Evolutionary conservation across 345 rosid species (phyloP), one percentile per base, ranked within the genome.

Genomic region (Dovyalis caffra): DNA sequence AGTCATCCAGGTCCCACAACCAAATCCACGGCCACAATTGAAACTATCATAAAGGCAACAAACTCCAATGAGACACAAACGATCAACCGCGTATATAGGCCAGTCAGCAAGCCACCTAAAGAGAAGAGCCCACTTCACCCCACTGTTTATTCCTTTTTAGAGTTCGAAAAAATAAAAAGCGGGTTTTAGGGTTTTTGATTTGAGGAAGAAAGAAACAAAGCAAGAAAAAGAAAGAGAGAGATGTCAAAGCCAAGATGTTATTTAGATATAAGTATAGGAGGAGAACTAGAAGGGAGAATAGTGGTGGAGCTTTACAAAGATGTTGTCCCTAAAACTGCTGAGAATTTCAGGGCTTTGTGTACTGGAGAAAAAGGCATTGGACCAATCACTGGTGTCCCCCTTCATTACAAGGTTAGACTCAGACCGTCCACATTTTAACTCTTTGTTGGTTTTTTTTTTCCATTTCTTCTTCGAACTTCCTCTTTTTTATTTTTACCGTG

Each of bases 291-390:
- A n/a, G 76, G 76, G 21, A 73, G 76, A 23, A 64, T 73, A n/a
- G 49, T 78, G 10, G 62, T 78, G 57, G 81, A 73, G 63, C 68
- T 78, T 3, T 60, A 72, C 53, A 60, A 67, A 20, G 76, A 78
- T 6, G 66, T 68, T 5, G 81, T 78, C 49, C 81, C 68, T 16
- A 78, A 72, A 34, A 78, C 77, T 29, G 72, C 81, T 4, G 81
- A 73, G 43, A 78, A 78, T 49, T 72, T 78, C 73, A 72, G 77
- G 66, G 76, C 81, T 68, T 61, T 78, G 45, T 67, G 81, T 33
- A 78, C 77, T 23, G 81, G 81, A 8, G 77, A 78, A 51, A 78
- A 72, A 32, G 81, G 77, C 72, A 73, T 66, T 66, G 81, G 81
- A 28, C 72, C 72, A 8, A 72, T 32, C 68, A 67, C 79, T 33